Percentiles rank a stretch among this genome's conserved stretches.
These are phyloP conservation scores for Phanerochaete sordida DNA, from an alignment of 768 basidiomycete species.

Conservation along the genomic window DNA sequence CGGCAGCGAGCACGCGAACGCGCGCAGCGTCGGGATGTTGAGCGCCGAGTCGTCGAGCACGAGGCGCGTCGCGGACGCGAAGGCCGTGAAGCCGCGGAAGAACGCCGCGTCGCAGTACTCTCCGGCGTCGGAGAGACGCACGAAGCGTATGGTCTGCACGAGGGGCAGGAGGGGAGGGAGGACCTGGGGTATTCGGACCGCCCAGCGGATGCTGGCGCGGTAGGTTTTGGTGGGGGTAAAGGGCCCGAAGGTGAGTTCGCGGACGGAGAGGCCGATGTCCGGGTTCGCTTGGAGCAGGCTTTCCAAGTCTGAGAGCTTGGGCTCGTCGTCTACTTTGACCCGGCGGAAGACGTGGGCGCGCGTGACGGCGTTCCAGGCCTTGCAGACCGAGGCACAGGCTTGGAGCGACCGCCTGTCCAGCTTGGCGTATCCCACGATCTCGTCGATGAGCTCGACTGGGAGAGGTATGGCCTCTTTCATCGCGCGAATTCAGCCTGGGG, in stretches of 20 bases:
- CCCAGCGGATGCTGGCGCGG: neutral
- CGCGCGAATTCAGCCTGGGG: neutral
- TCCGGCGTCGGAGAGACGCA: neutral
- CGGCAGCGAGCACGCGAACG: constrained; percentile 5
- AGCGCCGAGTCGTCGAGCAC: constrained; percentile 3
- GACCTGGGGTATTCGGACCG: neutral
- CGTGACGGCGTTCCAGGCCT: neutral
- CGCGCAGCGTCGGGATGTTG: neutral
- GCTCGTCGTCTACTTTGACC: neutral
- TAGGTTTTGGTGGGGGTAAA: neutral
- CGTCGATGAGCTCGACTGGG: constrained; percentile 2
- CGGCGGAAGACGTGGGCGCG: constrained; percentile 1
- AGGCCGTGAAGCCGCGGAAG: neutral
- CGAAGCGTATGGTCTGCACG: neutral
- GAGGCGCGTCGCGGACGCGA: neutral
- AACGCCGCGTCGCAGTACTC: constrained; percentile 6
- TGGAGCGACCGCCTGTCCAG: neutral
- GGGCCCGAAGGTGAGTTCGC: neutral
- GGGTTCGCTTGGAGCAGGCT: neutral
- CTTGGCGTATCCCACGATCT: neutral
- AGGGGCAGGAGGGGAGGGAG: neutral
- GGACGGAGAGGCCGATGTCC: neutral
- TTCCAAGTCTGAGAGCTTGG: neutral
- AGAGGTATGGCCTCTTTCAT: neutral
- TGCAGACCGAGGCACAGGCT: neutral